A percentile compares a stretch with the other conserved stretches of the same genome.
Conservation (phyloP, 164 flowering plant species). For the Magnolia changhungtana region DNA sequence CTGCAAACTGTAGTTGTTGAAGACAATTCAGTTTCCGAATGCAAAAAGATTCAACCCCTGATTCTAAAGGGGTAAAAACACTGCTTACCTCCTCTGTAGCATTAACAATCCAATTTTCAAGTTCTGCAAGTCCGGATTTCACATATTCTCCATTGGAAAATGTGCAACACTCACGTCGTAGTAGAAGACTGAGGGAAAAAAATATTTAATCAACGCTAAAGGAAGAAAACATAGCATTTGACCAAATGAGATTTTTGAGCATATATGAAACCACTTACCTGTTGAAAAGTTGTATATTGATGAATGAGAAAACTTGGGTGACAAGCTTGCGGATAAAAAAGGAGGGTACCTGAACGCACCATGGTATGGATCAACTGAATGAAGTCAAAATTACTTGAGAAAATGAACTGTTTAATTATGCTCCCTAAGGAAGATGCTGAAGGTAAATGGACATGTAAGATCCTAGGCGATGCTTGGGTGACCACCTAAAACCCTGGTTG, state of each 20-base stretch:
- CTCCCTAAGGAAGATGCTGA: background rate
- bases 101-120: constrained; percentile 83
- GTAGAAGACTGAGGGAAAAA: constrained; percentile 56
- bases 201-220: background rate
- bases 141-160: constrained; percentile 97
- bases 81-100: constrained; percentile 73
- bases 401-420: background rate
- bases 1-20: constrained; percentile 65
- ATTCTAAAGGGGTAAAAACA: background rate
- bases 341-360: constrained; percentile 67
- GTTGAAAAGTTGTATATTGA: constrained; percentile 86
- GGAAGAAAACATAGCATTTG: background rate
- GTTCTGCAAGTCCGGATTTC: constrained; percentile 90
- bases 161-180: constrained; percentile 96
- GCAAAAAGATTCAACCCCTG: background rate
- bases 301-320: constrained; percentile 94
- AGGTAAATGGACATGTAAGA: background rate
- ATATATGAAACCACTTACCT: constrained; percentile 41
- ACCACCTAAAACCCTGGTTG: too few relatives aligned
- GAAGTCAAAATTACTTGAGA: background rate
- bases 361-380: constrained; percentile 5
- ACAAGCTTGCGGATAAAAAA: constrained; percentile 87
- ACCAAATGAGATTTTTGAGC: background rate
- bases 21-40: constrained; percentile 15
- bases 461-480: background rate